phyloP scores from a whole-genome alignment of 2,329 filamentous ascomycete genomes.

The Blastomyces percursus region DNA sequence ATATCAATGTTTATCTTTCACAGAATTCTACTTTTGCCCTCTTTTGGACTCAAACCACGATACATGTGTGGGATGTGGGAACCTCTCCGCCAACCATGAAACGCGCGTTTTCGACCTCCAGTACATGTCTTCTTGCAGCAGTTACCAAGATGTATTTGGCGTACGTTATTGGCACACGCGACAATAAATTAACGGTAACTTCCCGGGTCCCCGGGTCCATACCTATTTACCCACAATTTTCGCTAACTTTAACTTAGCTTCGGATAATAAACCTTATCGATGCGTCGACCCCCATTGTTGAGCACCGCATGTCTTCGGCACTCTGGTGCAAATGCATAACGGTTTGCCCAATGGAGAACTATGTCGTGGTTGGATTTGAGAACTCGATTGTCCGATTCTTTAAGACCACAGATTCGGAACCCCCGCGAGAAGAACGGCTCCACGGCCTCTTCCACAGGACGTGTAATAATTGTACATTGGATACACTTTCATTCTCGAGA shows the following conservation, averaged over 20 bases:
- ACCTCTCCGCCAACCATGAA: conserved; percentile 27
- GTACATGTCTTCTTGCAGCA: conserved; percentile 31
- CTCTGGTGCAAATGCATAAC: conserved; percentile 33
- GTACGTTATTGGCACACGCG: conserved; percentile 33
- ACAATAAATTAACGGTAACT: conserved; percentile 33
- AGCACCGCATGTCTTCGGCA: conserved; percentile 32
- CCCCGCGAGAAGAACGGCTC: conserved; percentile 30
- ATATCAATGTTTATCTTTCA: conserved; percentile 28
- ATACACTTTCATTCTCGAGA: conserved; percentile 33
- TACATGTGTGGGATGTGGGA: conserved; percentile 33
- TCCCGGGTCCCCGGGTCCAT: conserved; percentile 2
- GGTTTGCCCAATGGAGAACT: conserved; percentile 32
- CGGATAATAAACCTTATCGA: conserved; percentile 30
- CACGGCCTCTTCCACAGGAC: conserved; percentile 26
- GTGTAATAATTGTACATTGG: conserved; percentile 28
- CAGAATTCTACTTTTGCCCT: conserved; percentile 31
- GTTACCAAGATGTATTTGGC: conserved; percentile 30
- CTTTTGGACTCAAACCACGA: conserved; percentile 31
- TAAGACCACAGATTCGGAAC: conserved; percentile 25
- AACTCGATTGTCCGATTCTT: conserved; percentile 33
- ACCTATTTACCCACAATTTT: not conserved
- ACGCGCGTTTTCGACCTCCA: conserved; percentile 27
- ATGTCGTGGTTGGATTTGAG: conserved; percentile 34
- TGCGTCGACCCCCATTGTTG: conserved; percentile 22
- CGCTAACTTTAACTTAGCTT: conserved; percentile 20